Base-by-base conservation (phyloP, 345 rosid genomes). In the Firmiana major region DNA sequence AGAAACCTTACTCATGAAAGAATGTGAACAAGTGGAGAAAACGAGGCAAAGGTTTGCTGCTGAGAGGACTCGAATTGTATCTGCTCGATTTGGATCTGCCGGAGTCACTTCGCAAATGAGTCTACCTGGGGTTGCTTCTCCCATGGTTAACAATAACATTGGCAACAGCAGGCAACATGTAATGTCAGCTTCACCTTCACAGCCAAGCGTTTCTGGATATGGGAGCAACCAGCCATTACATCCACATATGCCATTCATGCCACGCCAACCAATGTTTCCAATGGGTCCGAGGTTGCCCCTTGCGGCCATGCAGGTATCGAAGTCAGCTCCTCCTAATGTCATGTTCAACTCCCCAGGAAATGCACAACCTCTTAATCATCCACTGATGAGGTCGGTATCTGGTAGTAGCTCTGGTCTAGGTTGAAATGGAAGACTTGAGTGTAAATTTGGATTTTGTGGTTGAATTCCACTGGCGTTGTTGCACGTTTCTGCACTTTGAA, bases 21-120 rank as follows among this genome's bases (percentile, higher is more conserved):
- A 96, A 84, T 93, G 97, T 46, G 98, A 96, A 77, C 99, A 96
- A 88, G 97, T 93, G 68, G 98, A 96, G 84, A 93, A 91, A 87
- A 72, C 92, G 1, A 93, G 99, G 80, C 99, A 91, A 86, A 89
- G 94, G 82, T 85, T 86, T 81, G 88, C 91, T 21, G 84, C 93
- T 4, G 99, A 96, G 82, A 83, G 93, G 60, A 84, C 87, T 19
- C 97, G 94, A 28, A 76, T 92, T 74, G 70, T 86, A 48, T 88
- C 97, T 42, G 54, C 92, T 64, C 86, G 92, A 73, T 83, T 92
- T 24, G 89, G 89, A 71, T 82, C 93, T 73, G 43, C 86, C 26
- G 93, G 91, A 64, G 81, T 79, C 67, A 63, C 87, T 34, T 81
- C 89, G 71, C 93, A 86, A 79, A 78, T 76, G 73, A 87, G 60